These are phyloP conservation scores for Rhodotorula mucilaginosa DNA, from an alignment of 1,284 basidiomycete species.

Conservation along the genomic window DNA sequence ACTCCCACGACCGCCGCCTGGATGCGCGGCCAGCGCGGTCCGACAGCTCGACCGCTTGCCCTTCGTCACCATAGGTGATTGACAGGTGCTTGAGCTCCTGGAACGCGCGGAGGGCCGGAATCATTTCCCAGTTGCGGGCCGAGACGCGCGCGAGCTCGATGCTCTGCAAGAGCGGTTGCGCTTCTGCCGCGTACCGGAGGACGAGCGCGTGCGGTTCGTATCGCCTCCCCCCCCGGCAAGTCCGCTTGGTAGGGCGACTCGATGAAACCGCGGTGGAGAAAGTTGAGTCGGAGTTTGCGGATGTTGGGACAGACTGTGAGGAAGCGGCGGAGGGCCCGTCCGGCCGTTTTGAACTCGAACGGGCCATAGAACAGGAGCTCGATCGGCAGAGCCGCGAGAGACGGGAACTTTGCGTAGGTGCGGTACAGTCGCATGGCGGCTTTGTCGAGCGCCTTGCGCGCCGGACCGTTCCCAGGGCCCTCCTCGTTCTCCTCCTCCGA, in stretches of 20 bases:
- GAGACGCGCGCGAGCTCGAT: background rate
- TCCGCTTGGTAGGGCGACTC: background rate
- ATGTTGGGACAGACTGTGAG: background rate
- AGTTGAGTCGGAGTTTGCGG: too few relatives aligned
- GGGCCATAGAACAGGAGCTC: background rate
- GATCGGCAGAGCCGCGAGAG: background rate
- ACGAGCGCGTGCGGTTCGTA: background rate
- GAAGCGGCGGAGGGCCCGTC: background rate
- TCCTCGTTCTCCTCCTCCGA: background rate
- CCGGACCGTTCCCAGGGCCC: background rate
- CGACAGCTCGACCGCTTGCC: too few relatives aligned
- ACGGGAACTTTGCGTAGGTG: background rate
- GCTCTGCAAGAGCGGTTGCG: background rate
- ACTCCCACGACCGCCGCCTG: too few relatives aligned
- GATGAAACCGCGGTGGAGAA: background rate
- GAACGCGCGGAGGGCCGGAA: background rate
- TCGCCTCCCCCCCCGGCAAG: too few relatives aligned
- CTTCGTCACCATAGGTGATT: background rate
- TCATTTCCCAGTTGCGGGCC: background rate
- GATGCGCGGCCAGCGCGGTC: background rate
- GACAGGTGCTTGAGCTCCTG: background rate
- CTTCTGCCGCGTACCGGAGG: background rate
- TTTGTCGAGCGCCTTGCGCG: background rate
- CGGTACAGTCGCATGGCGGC: background rate
- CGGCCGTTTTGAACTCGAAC: background rate